These are phyloP conservation scores for Herpetomonas samuelpessoai DNA, from an alignment of 208 protist species.

Conservation along the genomic window DNA sequence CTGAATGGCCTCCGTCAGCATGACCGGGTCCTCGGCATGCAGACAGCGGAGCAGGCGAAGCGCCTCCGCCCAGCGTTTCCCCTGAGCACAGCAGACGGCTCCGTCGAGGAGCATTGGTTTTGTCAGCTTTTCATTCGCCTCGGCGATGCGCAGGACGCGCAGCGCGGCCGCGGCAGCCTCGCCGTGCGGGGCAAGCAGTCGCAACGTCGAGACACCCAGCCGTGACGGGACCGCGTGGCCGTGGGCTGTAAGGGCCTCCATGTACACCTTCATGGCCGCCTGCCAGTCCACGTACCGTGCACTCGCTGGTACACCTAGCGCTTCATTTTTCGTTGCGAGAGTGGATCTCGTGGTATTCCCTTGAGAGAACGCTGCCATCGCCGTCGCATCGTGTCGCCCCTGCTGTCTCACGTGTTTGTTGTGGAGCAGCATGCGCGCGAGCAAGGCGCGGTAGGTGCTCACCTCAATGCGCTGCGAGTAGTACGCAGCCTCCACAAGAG, in stretches of 20 bases:
- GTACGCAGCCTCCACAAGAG: constrained; percentile 68
- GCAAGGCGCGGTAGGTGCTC: constrained; percentile 59
- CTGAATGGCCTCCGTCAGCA: constrained; percentile 59
- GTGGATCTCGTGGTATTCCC: too few relatives aligned
- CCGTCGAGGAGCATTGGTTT: constrained; percentile 76
- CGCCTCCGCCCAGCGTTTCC: constrained; percentile 41
- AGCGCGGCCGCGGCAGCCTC: constrained; percentile 51
- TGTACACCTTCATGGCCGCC: constrained; percentile 55
- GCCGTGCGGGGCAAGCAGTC: constrained; percentile 65
- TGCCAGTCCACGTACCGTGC: constrained; percentile 53
- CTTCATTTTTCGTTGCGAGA: not conserved
- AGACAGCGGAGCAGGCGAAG: constrained; percentile 53
- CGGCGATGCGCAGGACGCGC: constrained; percentile 46
- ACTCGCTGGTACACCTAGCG: too few relatives aligned
- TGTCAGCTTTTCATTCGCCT: constrained; percentile 67
- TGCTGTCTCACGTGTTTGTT: constrained; percentile 48
- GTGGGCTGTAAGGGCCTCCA: constrained; percentile 64
- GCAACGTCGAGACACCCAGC: constrained; percentile 60
- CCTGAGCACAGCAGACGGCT: constrained; percentile 56
- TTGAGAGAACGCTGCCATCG: not conserved
- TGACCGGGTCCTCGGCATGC: constrained; percentile 51
- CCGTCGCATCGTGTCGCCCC: not conserved
- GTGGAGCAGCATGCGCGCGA: constrained; percentile 82
- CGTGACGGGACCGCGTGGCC: constrained; percentile 54
- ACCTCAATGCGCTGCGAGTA: constrained; percentile 60